Conservation (phyloP, 257 asterid genomes). For the Anisodus acutangulus region DNA sequence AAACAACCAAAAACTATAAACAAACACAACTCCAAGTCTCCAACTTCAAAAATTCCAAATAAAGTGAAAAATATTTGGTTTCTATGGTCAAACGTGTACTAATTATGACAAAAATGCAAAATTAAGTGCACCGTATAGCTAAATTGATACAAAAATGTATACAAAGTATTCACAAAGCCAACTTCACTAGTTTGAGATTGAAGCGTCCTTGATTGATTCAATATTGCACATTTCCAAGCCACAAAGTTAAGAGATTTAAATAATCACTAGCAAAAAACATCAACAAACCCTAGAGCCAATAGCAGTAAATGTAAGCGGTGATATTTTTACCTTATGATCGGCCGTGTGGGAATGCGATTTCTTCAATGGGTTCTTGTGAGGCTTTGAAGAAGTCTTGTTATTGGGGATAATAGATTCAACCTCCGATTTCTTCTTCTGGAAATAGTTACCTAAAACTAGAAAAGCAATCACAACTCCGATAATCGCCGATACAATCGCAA, state of each 20-base stretch:
- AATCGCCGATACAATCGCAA: conserved; percentile 62
- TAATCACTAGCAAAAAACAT: neutral
- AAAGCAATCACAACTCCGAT: conserved; percentile 77
- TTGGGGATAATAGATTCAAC: conserved; percentile 66
- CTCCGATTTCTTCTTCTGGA: conserved; percentile 68
- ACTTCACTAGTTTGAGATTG: neutral
- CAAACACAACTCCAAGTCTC: no score
- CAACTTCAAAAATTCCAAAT: no score
- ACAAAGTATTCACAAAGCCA: neutral
- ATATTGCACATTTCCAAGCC: neutral
- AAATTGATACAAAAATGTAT: neutral
- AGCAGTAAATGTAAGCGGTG: conserved; percentile 1
- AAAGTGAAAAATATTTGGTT: no score
- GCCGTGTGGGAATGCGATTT: conserved; percentile 68
- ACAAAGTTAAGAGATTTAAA: neutral
- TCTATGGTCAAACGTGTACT: no score
- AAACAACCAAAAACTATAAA: no score
- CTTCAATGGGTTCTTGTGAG: conserved; percentile 43
- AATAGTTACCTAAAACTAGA: conserved; percentile 62
- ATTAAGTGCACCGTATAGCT: neutral
- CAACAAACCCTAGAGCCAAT: conserved; percentile 28
- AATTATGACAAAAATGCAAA: neutral
- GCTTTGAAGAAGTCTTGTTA: conserved; percentile 47
- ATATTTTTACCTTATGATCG: conserved; percentile 68
- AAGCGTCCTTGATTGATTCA: neutral